Base-by-base conservation (phyloP, 495 filamentous ascomycete species). In the Parathielavia appendiculata region DNA sequence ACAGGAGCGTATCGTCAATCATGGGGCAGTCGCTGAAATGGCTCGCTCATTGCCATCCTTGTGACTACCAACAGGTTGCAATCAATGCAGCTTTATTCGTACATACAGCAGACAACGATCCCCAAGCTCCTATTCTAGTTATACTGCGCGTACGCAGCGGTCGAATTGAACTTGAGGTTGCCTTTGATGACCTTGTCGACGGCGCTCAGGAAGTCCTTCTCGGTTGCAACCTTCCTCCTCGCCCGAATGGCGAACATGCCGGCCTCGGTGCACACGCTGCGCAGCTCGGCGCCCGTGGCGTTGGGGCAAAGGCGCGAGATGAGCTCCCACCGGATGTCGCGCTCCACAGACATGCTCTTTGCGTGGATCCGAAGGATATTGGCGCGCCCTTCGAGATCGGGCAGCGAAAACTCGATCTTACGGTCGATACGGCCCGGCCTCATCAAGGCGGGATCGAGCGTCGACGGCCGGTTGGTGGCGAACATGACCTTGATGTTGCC, bases 401-500 rank as follows among this genome's bases (percentile, higher is more conserved):
- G 93, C 6, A 98, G 84, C 4, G 90, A 90, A 79, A 98, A 98
- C 72, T 98, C 93, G 68, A 98, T 97, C 79, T 98, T 98, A 63
- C 93, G 83, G 73, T 98, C 93, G 67, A 98, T 98, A 75, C 93
- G 91, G 36, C 93, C 93, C 11, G 93, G 93, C 72, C 93, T 83
- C 90, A 98, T 96, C 58, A 98, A 81, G 12, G 93, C 93, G 16
- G 93, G 93, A 67, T 98, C 93, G 45, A 98, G 80, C 14, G 92
- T 98, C 8, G 91, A 96, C 1, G 93, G 93, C 59, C 93, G 81
- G 79, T 98, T 98, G 66, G 93, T 98, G 58, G 93, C 93, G 68
- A 98, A 98, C 93, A 98, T 98, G 76, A 98, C 93, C 75, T 98
- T 98, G 79, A 98, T 98, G 75, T 98, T 98, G 68, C 93, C 93